phyloP scores from a whole-genome alignment of 768 basidiomycete genomes.

The Coprinellus aureogranulatus region DNA sequence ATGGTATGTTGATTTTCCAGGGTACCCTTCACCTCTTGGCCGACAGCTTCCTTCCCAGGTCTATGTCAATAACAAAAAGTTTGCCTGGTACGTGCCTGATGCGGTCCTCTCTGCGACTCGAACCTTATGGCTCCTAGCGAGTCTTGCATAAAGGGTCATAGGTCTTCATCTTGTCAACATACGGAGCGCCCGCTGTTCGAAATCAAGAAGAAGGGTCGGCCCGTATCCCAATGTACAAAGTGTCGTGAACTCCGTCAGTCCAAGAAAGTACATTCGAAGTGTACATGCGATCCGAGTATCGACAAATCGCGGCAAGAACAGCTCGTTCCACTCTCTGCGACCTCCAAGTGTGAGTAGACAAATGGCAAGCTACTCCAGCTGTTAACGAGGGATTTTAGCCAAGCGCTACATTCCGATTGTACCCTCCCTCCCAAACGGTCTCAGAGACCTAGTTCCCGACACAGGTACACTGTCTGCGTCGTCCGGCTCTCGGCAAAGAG shows the following conservation, averaged over 20 bases:
- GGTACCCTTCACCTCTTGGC: not conserved
- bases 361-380: not conserved
- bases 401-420: slow-evolving; percentile 67
- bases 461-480: slow-evolving; percentile 19
- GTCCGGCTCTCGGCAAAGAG: slow-evolving; percentile 49
- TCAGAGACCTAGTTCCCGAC: slow-evolving; percentile 50
- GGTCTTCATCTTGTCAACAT: slow-evolving; percentile 85
- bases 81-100: slow-evolving; percentile 58
- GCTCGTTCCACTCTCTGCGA: slow-evolving; percentile 32
- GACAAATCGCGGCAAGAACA: slow-evolving; percentile 30
- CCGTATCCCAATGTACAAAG: slow-evolving; percentile 83
- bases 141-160: slow-evolving; percentile 93
- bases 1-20: slow-evolving; percentile 10
- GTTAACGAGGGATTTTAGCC: slow-evolving; percentile 36
- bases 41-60: slow-evolving; percentile 40
- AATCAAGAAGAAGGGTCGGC: slow-evolving; percentile 90
- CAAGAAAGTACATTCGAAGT: slow-evolving; percentile 79
- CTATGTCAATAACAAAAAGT: slow-evolving; percentile 71
- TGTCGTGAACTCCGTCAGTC: slow-evolving; percentile 82
- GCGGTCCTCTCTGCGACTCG: not conserved
- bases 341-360: slow-evolving; percentile 38
- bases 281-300: slow-evolving; percentile 56
- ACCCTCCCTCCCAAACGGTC: slow-evolving; percentile 72
- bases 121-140: slow-evolving; percentile 47
- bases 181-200: slow-evolving; percentile 88